Base-by-base conservation (phyloP, 169 alveolate genomes). In the Plasmodium ovale region DNA sequence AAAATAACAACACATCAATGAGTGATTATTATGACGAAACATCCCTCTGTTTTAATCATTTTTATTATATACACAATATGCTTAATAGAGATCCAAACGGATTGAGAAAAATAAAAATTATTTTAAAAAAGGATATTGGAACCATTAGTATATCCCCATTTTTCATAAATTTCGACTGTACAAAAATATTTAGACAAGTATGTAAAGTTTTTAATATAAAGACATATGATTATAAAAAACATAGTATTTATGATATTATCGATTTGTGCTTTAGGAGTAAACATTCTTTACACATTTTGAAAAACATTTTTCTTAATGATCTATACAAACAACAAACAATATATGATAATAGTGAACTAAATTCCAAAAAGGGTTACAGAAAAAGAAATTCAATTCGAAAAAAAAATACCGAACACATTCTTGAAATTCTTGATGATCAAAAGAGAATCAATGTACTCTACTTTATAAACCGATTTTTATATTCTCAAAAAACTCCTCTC, bases 131-230 rank as follows among this genome's bases (percentile, higher is more conserved):
- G 14, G 85, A 82, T 29, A 82, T 82, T 21, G 90, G 85, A 0
- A 82, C 90, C 4, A 82, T 82, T 12, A 82, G 72, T 31, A 82
- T 82, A 7, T 82, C 90, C 27, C 90, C 90, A 9, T 82, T 82
- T 70, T 82, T 21, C 44, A 42, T 82, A 31, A 82, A 82, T 71
- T 82, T 82, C 44, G 90, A 82, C 31, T 49, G 72, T 16, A 53
- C 62, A 2, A 31, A 60, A 10, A 68, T 82, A 33, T 82, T 82
- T 29, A 39, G 67, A 65, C 64, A 67, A n/a, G 84, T 82, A 10
- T 82, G 90, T 39, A 56, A 25, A 59, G 60, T 71, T 31, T 72
- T 87, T 62, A 72, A 87, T n/a, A 23, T 72, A 31, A 35, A 16
- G 3, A 49, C 42, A 16, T 68, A 56, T 62, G 56, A 72, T 72